phyloP scores from a whole-genome alignment of 2,329 filamentous ascomycete species.

The Massarina eburnea region DNA sequence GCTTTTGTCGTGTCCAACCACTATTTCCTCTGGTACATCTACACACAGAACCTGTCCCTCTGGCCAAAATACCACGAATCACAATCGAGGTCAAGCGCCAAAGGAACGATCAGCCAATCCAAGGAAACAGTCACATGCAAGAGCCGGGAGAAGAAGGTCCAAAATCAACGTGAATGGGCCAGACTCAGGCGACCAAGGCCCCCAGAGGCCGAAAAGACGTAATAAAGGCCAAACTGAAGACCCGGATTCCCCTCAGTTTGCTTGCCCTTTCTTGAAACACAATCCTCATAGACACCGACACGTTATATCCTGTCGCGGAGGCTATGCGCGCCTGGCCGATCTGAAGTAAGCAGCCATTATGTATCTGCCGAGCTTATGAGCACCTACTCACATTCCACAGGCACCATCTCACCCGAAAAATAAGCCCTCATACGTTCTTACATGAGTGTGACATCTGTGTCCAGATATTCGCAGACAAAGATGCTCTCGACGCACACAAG shows the following conservation, averaged over 20 bases:
- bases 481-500: background rate
- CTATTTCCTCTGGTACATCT: too few relatives aligned
- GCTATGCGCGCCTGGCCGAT: background rate
- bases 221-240: background rate
- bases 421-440: background rate
- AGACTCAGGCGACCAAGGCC: background rate
- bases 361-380: background rate
- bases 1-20: too few relatives aligned
- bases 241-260: background rate
- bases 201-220: background rate
- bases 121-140: too few relatives aligned
- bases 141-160: background rate
- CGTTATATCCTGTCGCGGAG: background rate
- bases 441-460: background rate
- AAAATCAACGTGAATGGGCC: background rate
- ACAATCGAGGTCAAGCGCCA: background rate
- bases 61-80: background rate
- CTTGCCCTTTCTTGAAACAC: constrained; percentile 8
- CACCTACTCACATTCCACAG: background rate
- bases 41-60: background rate
- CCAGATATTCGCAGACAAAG: background rate
- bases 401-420: background rate
- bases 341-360: background rate
- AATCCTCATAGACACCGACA: constrained; percentile 4
- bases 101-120: background rate